phyloP scores from a whole-genome alignment of 2,329 filamentous ascomycete species.

The Trichoderma aggressivum region DNA sequence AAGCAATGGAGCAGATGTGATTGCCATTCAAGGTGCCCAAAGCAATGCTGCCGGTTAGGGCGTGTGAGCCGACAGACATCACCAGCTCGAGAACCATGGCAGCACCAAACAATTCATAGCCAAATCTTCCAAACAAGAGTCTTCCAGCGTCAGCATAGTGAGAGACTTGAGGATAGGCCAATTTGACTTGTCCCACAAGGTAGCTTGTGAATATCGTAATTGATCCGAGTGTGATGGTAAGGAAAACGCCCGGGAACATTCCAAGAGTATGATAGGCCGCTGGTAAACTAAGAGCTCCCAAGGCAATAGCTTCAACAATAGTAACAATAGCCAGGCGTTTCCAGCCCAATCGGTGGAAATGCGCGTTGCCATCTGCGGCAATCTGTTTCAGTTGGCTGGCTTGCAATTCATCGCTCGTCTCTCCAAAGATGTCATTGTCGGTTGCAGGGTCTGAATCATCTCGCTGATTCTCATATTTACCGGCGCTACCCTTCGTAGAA shows the following conservation, averaged over 20 bases:
- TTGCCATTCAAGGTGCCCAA: conserved; percentile 58
- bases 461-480: neutral
- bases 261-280: conserved; percentile 40
- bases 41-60: conserved; percentile 62
- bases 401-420: conserved; percentile 28
- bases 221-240: conserved; percentile 34
- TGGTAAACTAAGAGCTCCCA: conserved; percentile 47
- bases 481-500: neutral
- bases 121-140: conserved; percentile 53
- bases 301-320: conserved; percentile 50
- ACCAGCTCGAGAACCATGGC: conserved; percentile 59
- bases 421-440: conserved; percentile 22
- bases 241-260: conserved; percentile 37
- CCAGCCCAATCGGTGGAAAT: conserved; percentile 49
- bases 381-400: conserved; percentile 41
- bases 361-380: conserved; percentile 38
- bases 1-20: conserved; percentile 38
- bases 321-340: conserved; percentile 48
- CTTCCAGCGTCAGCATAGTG: conserved; percentile 63
- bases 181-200: conserved; percentile 39
- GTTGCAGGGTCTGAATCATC: neutral
- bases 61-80: conserved; percentile 64
- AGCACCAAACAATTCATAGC: conserved; percentile 54
- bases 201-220: conserved; percentile 39
- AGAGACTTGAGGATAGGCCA: conserved; percentile 49